Conservation (phyloP, 2,329 filamentous ascomycete genomes). For the Colletotrichum sp. region DNA sequence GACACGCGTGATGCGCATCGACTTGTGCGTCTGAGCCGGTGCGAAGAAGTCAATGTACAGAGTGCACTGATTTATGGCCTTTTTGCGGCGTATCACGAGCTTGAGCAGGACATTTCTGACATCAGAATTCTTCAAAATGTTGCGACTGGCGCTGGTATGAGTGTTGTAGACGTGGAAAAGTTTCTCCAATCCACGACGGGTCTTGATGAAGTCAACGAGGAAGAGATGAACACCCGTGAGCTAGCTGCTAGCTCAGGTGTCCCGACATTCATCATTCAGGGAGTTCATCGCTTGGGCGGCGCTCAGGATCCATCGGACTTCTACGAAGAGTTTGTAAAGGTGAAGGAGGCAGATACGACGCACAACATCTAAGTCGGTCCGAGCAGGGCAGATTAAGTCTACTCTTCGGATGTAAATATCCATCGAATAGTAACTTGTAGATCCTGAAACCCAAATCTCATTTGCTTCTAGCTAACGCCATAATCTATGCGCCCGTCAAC, state of each 20-base stretch:
- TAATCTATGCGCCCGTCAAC: not conserved
- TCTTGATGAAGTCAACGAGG: constrained; percentile 10
- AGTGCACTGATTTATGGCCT: constrained; percentile 28
- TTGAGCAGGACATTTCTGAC: constrained; percentile 32
- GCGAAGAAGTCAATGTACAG: constrained; percentile 15
- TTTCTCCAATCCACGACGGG: constrained; percentile 11
- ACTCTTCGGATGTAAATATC: too few species aligned
- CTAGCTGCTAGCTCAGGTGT: constrained; percentile 16
- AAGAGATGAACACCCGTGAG: constrained; percentile 11
- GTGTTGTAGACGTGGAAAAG: constrained; percentile 12
- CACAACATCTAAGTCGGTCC: not conserved
- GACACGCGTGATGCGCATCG: constrained; percentile 37
- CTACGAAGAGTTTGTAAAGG: constrained; percentile 23
- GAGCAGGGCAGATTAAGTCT: too few species aligned
- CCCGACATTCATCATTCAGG: constrained; percentile 22
- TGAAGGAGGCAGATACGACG: not conserved
- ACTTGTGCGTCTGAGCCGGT: constrained; percentile 29
- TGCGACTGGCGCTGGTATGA: constrained; percentile 23
- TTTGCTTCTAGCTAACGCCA: fast-evolving
- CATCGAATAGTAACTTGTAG: not conserved
- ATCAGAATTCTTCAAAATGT: not conserved
- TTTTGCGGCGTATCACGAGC: constrained; percentile 32
- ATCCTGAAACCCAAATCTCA: not conserved
- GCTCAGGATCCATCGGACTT: constrained; percentile 20
- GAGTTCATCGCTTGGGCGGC: constrained; percentile 10